Evolutionary conservation across 768 basidiomycete genomes (phyloP), one percentile per base, ranked within the genome.

Genomic region (Leucosporidium yakuticum): DNA sequence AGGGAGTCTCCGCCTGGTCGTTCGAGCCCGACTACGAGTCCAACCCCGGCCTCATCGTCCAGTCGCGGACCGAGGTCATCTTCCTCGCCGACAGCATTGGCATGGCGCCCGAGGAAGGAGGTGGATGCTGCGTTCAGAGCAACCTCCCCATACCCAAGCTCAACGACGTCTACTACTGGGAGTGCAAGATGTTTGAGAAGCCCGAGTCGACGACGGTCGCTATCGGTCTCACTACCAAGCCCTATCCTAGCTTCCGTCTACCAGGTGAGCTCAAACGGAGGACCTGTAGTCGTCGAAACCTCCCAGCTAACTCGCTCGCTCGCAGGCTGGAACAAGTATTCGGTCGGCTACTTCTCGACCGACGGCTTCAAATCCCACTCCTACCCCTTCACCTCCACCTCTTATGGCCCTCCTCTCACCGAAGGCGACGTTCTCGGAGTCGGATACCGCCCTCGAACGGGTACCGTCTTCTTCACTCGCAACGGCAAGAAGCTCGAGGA

Each of bases 161-260:
- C 60, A 99, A 99, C 80, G 96, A 98, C 78, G 93, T 97, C 19
- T 99, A 99, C 78, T 99, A 99, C 78, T 99, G 91, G 90, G 96
- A 99, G 78, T 89, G 92, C 69, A 99, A 99, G 81, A 90, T 98
- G 89, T 98, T 93, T 77, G 96, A 99, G 80, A 88, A 96, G 63
- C 92, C 94, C 19, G 82, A 85, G 69, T 81, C 84, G 4, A 98
- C 94, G 14, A 89, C 84, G 55, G 88, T 96, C n/a, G 86, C 91
- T 44, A 85, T 98, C 59, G 96, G 96, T 47, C 79, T 99, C 48
- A 93, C 95, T 23, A 99, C 96, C 4, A 98, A 96, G 79, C 96
- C 96, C 14, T 98, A 91, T 77, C 96, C 96, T 14, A 85, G 88
- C 15, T 98, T 98, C 83, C 85, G 94, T 56, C 82, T 99, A 61